Percentiles rank a stretch among this genome's conserved stretches.
These are phyloP conservation scores for Termitomyces sp. DNA, from an alignment of 768 basidiomycete genomes.

Conservation along the genomic window DNA sequence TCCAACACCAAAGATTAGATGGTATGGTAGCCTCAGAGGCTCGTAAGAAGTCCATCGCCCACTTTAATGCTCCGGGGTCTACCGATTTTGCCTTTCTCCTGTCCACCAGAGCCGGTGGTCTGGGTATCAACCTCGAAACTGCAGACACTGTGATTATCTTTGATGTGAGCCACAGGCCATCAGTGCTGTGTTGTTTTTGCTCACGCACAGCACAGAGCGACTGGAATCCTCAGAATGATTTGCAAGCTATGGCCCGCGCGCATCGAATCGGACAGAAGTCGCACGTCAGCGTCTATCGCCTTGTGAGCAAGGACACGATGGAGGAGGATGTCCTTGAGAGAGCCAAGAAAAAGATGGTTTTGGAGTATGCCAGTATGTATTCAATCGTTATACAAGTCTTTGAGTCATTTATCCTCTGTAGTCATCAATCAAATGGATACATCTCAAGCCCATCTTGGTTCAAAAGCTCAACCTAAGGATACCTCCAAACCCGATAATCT, in stretches of 20 bases:
- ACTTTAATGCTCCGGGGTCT: conserved; percentile 91
- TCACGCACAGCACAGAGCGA: conserved; percentile 59
- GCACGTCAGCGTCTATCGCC: conserved; percentile 97
- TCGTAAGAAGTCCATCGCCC: conserved; percentile 93
- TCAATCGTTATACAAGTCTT: conserved; percentile 8
- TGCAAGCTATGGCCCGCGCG: conserved; percentile 99
- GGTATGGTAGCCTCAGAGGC: conserved; percentile 92
- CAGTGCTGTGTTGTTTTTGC: conserved; percentile 6
- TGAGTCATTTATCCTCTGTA: conserved; percentile 22
- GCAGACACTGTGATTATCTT: conserved; percentile 99
- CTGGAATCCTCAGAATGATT: conserved; percentile 98
- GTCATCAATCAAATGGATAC: conserved; percentile 99
- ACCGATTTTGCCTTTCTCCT: conserved; percentile 96
- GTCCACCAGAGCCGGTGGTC: conserved; percentile 93
- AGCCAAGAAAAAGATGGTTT: conserved; percentile 98
- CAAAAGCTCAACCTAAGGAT: conserved; percentile 68
- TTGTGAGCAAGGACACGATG: conserved; percentile 99
- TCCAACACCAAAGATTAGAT: conserved; percentile 90
- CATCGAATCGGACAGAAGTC: conserved; percentile 99
- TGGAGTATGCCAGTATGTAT: conserved; percentile 96
- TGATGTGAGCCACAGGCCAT: conserved; percentile 56
- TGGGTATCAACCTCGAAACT: conserved; percentile 98
- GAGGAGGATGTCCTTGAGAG: conserved; percentile 98
- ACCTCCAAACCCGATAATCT: conserved; percentile 73
- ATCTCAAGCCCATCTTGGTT: conserved; percentile 90